Percentiles rank a stretch among this genome's conserved stretches.
Conservation (phyloP, 2,329 filamentous ascomycete genomes). For the Zelopaecilomyces penicillatus region DNA sequence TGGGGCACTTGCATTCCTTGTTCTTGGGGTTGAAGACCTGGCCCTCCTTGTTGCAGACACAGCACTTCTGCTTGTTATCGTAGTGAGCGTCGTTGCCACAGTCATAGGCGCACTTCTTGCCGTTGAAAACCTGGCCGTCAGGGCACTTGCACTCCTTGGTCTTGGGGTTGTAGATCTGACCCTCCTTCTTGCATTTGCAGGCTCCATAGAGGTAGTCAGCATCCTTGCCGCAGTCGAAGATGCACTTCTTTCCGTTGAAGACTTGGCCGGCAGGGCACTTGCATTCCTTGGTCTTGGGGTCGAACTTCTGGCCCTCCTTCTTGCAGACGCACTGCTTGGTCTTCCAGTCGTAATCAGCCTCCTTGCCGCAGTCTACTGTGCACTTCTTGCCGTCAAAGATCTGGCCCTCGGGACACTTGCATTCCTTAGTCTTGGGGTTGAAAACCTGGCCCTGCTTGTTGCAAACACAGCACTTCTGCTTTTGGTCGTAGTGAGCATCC, state of each 20-base stretch:
- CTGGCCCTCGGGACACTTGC: constrained; percentile 7
- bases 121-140: constrained; percentile 4
- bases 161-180: constrained; percentile 4
- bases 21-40: constrained; percentile 1
- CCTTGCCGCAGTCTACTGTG: constrained; percentile 5
- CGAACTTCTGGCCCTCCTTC: constrained; percentile 6
- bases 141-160: constrained; percentile 9
- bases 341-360: constrained; percentile 4
- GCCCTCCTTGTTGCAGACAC: constrained; percentile 4
- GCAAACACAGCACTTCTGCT: constrained; percentile 8
- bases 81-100: constrained; percentile 5
- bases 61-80: constrained; percentile 1
- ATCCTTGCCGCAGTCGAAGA: constrained; percentile 7
- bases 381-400: constrained; percentile 4
- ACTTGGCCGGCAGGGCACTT: constrained; percentile 2
- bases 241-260: constrained; percentile 6
- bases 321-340: constrained; percentile 9
- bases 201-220: constrained; percentile 7
- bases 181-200: constrained; percentile 6
- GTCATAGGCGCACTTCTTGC: neutral
- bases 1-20: constrained; percentile 4
- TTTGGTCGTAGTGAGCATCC: constrained; percentile 3
- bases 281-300: constrained; percentile 7
- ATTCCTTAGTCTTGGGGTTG: constrained; percentile 4
- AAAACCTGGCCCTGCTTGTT: constrained; percentile 8